These are phyloP conservation scores for Stephanocyclus meneghinianus DNA, from an alignment of 352 stramenopile species.

Conservation along the genomic window DNA sequence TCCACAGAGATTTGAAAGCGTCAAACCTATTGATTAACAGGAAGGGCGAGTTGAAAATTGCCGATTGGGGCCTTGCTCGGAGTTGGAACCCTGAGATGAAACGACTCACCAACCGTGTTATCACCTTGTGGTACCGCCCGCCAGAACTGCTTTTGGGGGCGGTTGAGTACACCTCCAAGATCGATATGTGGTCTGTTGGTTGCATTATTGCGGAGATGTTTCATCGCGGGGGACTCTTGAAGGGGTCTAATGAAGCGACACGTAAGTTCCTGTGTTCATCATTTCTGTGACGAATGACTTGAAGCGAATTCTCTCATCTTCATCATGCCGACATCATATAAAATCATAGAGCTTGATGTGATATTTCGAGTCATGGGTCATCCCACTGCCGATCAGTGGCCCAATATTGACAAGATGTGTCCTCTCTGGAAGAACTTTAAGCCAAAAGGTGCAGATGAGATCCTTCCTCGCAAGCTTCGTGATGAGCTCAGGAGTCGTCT, in stretches of 20 bases:
- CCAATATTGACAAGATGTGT: constrained; percentile 68
- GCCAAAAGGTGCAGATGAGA: constrained; percentile 44
- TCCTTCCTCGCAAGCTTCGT: constrained; percentile 60
- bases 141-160: constrained; percentile 90
- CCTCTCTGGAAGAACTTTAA: constrained; percentile 75
- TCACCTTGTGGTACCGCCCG: constrained; percentile 93
- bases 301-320: not conserved
- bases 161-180: constrained; percentile 86
- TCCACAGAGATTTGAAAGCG: constrained; percentile 93
- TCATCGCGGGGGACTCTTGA: constrained; percentile 71
- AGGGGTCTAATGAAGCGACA: constrained; percentile 60
- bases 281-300: not conserved
- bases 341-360: constrained; percentile 59
- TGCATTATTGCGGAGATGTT: constrained; percentile 98
- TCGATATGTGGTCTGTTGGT: constrained; percentile 92
- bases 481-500: constrained; percentile 63
- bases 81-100: constrained; percentile 82
- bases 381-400: constrained; percentile 69
- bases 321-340: constrained; percentile 12
- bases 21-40: constrained; percentile 92
- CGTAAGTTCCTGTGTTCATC: not conserved
- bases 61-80: constrained; percentile 81
- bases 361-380: constrained; percentile 77
- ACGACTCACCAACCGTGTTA: constrained; percentile 83
- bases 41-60: constrained; percentile 92